Evolutionary conservation across 2,329 filamentous ascomycete species (phyloP), one percentile per base, ranked within the genome.

Genomic region (Aspergillus eucalypticola): DNA sequence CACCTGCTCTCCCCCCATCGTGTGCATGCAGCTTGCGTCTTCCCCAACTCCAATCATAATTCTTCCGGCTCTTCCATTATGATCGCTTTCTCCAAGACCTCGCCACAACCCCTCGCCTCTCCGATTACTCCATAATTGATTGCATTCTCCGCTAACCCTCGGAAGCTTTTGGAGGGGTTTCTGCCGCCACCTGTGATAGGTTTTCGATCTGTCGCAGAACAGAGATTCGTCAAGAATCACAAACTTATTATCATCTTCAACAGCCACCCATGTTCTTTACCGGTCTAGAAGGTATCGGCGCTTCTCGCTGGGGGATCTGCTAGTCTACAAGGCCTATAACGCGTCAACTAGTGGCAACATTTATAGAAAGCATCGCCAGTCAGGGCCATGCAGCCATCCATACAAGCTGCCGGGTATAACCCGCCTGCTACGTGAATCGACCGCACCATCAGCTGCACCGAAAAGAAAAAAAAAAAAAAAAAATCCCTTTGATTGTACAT

Each of bases 401-500:
- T 1, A 15, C 10, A 35, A 35, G 11, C 32, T 15, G 32, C 11
- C 32, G 32, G 29, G 10, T 13, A 11, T 15, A 35, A 35, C 11
- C 32, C 32, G 32, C 32, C 32, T 35, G 32, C 23, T 25, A 27
- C 21, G n/a, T 50, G 25, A 46, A 27, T 15, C 11, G 13, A 25
- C 19, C 21, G 44, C 23, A 25, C 3, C 2, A 54, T 19, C 5
- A 23, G 11, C 32, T 42, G 27, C 15, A 23, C 17, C 25, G 4
- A 32, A 53, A 41, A 44, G 8, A 27, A 27, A 23, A 56, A 60
- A 7, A 32, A 53, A 41, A 44, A 27, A 27, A 27, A 23, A 56
- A 60, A 7, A 17, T 57, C 60, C 55, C 57, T 66, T 66, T 60
- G 61, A 62, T 65, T 67, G 62, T 66, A 63, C 56, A 63, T 42